Conservation (phyloP, 345 rosid species). For the Melaleuca alternifolia region DNA sequence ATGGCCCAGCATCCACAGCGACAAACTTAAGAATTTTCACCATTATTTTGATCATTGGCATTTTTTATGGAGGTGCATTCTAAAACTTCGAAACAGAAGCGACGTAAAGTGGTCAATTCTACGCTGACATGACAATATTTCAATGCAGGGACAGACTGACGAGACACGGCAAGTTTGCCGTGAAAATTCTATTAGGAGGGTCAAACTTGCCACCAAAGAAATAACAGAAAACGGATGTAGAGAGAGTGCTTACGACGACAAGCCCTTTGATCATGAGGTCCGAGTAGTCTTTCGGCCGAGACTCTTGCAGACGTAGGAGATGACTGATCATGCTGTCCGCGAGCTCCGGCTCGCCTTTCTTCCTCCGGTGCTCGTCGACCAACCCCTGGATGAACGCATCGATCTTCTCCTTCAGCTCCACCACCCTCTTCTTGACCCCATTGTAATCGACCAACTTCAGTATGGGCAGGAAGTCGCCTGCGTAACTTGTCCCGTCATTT, state of each 20-base stretch:
- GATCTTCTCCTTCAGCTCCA: conserved; percentile 9
- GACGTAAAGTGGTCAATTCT: no score
- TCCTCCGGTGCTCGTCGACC: conserved; percentile 28
- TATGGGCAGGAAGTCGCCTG: conserved; percentile 1
- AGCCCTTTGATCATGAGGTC: conserved; percentile 40
- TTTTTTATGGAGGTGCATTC: no score
- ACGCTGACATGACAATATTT: no score
- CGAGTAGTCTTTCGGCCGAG: conserved; percentile 12
- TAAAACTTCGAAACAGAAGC: no score
- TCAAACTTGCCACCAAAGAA: no score
- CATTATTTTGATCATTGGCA: no score
- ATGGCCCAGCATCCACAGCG: no score
- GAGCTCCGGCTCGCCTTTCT: background rate
- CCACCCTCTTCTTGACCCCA: conserved; percentile 19
- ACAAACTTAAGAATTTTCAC: no score
- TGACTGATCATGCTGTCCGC: conserved; percentile 45
- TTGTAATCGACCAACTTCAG: background rate
- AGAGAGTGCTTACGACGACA: conserved; percentile 1
- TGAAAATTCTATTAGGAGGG: no score
- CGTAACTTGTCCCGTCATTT: background rate
- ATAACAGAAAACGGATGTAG: background rate
- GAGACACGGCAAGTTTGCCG: no score
- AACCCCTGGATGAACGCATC: conserved; percentile 38
- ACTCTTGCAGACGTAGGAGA: conserved; percentile 34
- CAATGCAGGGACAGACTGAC: no score